These are phyloP conservation scores for Penicillium verhagenii DNA, from an alignment of 495 filamentous ascomycete species.

Conservation along the genomic window DNA sequence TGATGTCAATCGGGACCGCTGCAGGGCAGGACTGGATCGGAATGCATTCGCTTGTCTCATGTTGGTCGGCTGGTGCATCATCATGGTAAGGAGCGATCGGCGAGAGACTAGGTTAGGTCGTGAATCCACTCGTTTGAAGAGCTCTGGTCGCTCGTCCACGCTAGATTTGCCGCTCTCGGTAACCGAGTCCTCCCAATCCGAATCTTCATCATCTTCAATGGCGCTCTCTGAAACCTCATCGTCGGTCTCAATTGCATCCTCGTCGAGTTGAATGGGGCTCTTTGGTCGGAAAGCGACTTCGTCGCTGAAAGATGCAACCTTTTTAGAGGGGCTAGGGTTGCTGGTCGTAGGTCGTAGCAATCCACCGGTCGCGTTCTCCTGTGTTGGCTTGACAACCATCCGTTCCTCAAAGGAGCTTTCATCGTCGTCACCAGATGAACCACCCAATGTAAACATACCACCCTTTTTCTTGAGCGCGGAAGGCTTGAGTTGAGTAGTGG, in stretches of 20 bases:
- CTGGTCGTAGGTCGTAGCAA: slow-evolving; percentile 41
- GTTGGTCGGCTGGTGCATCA: slow-evolving; percentile 69
- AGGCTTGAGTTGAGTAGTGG: slow-evolving; percentile 40
- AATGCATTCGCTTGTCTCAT: slow-evolving; percentile 50
- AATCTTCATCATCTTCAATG: slow-evolving; percentile 85
- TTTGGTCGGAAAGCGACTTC: slow-evolving; percentile 65
- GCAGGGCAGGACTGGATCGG: slow-evolving; percentile 79
- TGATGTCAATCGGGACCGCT: slow-evolving; percentile 69
- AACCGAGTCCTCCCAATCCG: slow-evolving; percentile 90
- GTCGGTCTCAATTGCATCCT: slow-evolving; percentile 72
- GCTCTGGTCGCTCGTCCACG: slow-evolving; percentile 65
- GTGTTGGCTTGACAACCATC: slow-evolving; percentile 42
- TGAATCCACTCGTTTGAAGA: slow-evolving; percentile 91
- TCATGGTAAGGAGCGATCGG: slow-evolving; percentile 83
- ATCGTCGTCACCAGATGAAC: slow-evolving; percentile 73
- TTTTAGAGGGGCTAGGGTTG: slow-evolving; percentile 52
- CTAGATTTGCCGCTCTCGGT: slow-evolving; percentile 82
- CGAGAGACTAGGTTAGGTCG: slow-evolving; percentile 80
- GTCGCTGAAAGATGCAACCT: slow-evolving; percentile 82
- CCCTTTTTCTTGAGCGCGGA: slow-evolving; percentile 56
- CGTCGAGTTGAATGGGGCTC: slow-evolving; percentile 60
- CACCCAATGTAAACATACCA: slow-evolving; percentile 74
- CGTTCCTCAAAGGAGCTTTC: slow-evolving; percentile 76
- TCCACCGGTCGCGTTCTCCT: slow-evolving; percentile 53
- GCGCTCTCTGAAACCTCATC: slow-evolving; percentile 76